Base-by-base conservation (phyloP, 129 eudicot genomes). In the Tanacetum coccineum region DNA sequence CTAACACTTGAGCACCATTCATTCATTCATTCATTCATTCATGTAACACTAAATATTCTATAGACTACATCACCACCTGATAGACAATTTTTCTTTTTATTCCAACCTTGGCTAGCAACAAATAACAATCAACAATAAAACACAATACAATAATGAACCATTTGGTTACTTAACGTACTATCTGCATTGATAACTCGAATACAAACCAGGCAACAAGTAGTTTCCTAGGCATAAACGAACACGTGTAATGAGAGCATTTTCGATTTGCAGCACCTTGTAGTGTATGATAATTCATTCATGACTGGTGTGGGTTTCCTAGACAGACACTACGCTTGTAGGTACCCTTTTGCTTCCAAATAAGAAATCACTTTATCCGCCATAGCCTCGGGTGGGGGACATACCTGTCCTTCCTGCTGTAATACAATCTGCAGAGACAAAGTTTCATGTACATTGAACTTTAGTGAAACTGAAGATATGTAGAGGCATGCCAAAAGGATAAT, bases 291-390 rank as follows among this genome's bases (percentile, higher is more conserved):
- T 54, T 5, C 18, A 25, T 3, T 57, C 62, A 57, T 26, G 2
- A 32, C 6, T 17, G 13, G 13, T 56, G 62, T 14, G 30, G 44
- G 68, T 26, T 14, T 32, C n/a, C 55, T 6, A 14, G 48, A 48
- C 45, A 48, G 60, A 26, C 45, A 0, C 46, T 81, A 85, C 9
- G 91, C 82, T 54, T 83, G 67, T 66, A 91, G 83, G 71, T 92
- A 92, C 9, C 96, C 96, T 59, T 92, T 84, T 62, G 64, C 77
- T 49, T 88, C 94, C 85, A 92, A 67, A 84, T 83, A 88, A 4
- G 87, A 78, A 49, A 88, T 65, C 70, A 92, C 91, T 70, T 71
- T 72, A 25, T 83, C 87, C 8, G 96, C 96, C 91, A 81, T 75
- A 51, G 77, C 82, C 47, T 70, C 51, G 4, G 98, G 96, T 25